Evolutionary conservation across 768 basidiomycete genomes (phyloP).

Genomic region (Pleurotus giganteus): DNA sequence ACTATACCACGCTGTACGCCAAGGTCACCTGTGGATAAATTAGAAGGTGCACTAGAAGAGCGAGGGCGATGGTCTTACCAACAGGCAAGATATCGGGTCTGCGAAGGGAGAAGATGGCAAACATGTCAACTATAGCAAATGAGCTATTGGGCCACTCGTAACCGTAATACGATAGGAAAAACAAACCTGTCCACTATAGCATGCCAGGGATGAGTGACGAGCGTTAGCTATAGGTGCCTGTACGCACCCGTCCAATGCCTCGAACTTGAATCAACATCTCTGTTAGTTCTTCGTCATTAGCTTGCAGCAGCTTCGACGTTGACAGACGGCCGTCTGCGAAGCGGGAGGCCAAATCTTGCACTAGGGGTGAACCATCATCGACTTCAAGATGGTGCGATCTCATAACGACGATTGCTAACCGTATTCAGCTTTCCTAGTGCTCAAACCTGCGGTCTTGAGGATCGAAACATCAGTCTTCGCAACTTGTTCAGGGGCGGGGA

Average conservation of each 20-base stretch:
- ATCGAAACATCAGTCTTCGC: slow-evolving; percentile 52
- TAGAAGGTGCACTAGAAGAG: slow-evolving; percentile 1
- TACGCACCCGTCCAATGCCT: slow-evolving; percentile 72
- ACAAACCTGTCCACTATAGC: slow-evolving; percentile 59
- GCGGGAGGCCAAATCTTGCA: slow-evolving; percentile 73
- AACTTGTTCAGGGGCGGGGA: slow-evolving; percentile 74
- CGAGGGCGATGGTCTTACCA: slow-evolving; percentile 20
- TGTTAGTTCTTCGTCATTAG: slow-evolving; percentile 73
- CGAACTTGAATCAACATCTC: slow-evolving; percentile 74
- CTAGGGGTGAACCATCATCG: slow-evolving; percentile 32
- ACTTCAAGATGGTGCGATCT: not conserved
- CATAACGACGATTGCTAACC: slow-evolving; percentile 35
- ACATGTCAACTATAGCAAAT: slow-evolving; percentile 75
- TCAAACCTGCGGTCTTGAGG: slow-evolving; percentile 74
- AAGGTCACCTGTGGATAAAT: slow-evolving; percentile 58
- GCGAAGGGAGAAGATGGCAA: slow-evolving; percentile 83
- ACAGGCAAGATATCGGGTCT: slow-evolving; percentile 78
- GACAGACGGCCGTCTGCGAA: slow-evolving; percentile 83
- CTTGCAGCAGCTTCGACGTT: slow-evolving; percentile 64
- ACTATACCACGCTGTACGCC: slow-evolving; percentile 77
- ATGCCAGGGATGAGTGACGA: not conserved
- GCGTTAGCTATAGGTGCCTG: not conserved
- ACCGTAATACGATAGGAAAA: not conserved
- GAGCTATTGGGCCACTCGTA: slow-evolving; percentile 11
- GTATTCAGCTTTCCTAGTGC: slow-evolving; percentile 88